Percentiles rank a stretch among this genome's conserved stretches.
Evolutionary conservation across 2,329 filamentous ascomycete genomes (phyloP).

Genomic region (Colletotrichum sublineola): DNA sequence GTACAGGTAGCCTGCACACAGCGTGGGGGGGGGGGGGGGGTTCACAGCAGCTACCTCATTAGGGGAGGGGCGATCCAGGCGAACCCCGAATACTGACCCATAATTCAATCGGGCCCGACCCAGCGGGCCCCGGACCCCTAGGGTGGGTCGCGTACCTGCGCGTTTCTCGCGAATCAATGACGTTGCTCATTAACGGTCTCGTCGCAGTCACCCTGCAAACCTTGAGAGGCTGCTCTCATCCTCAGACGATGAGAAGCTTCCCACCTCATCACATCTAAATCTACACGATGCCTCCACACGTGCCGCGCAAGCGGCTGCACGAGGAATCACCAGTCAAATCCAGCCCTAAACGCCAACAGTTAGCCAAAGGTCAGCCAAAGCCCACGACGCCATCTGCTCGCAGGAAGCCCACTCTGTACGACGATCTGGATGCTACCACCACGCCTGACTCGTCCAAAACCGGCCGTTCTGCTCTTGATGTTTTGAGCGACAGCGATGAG

Average conservation of each 20-base stretch:
- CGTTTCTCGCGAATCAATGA: slow-evolving; percentile 49
- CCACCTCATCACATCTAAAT: slow-evolving; percentile 6
- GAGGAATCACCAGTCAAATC: slow-evolving; percentile 48
- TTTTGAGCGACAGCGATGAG: slow-evolving; percentile 60
- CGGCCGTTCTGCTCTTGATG: slow-evolving; percentile 57
- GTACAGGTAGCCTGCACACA: background rate
- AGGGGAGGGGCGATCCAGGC: slow-evolving; percentile 23
- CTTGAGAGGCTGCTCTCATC: slow-evolving; percentile 15
- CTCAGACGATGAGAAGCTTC: slow-evolving; percentile 8
- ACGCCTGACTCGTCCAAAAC: slow-evolving; percentile 60
- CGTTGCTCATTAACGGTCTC: slow-evolving; percentile 39
- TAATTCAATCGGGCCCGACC: slow-evolving; percentile 32
- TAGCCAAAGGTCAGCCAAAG: slow-evolving; percentile 29
- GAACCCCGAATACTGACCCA: slow-evolving; percentile 18
- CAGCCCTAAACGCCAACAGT: slow-evolving; percentile 43
- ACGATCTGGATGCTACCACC: slow-evolving; percentile 68
- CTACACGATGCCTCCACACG: slow-evolving; percentile 73
- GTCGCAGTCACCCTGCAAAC: slow-evolving; percentile 34
- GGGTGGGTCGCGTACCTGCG: slow-evolving; percentile 49
- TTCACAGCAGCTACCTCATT: slow-evolving; percentile 3
- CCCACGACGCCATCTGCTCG: slow-evolving; percentile 44
- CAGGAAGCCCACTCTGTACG: slow-evolving; percentile 71
- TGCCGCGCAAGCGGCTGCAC: slow-evolving; percentile 75
- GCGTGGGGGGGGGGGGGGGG: too few species aligned
- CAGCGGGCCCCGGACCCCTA: slow-evolving; percentile 25